Evolutionary conservation across 345 rosid species (phyloP).

Genomic region (Pugionium dolabratum): DNA sequence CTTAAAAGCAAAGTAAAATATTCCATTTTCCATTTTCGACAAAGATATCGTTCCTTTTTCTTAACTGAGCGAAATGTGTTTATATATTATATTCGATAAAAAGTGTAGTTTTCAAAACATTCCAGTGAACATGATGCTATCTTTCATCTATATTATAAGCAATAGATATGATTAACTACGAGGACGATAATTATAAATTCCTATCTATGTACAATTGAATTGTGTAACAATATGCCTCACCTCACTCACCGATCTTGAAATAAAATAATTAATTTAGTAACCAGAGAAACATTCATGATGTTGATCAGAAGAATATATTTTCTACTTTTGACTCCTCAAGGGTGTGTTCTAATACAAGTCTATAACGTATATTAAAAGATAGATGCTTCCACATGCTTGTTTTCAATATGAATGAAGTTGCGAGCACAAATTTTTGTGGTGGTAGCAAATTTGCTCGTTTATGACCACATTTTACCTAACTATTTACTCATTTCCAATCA

Average conservation of each 20-base stretch:
- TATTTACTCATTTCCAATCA: too few relatives aligned
- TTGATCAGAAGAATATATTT: constrained; percentile 5
- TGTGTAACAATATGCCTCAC: neutral
- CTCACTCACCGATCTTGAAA: neutral
- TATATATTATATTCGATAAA: too few relatives aligned
- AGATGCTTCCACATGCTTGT: constrained; percentile 15
- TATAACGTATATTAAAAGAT: neutral
- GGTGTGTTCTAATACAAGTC: neutral
- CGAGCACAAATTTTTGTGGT: neutral
- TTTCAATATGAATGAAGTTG: neutral
- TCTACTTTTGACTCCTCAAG: constrained; percentile 10
- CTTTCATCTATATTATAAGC: too few relatives aligned
- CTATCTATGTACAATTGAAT: constrained; percentile 4
- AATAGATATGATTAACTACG: too few relatives aligned
- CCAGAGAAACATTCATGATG: constrained; percentile 12
- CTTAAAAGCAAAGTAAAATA: too few relatives aligned
- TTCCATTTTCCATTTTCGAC: too few relatives aligned
- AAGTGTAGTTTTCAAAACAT: too few relatives aligned
- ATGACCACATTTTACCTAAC: too few relatives aligned
- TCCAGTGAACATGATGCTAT: too few relatives aligned
- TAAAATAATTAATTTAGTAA: neutral
- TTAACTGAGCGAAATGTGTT: too few relatives aligned
- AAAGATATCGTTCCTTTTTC: too few relatives aligned
- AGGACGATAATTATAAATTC: neutral
- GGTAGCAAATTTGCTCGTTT: too few relatives aligned